Conservation (phyloP, 116 monocot species). For the Zostera marina region DNA sequence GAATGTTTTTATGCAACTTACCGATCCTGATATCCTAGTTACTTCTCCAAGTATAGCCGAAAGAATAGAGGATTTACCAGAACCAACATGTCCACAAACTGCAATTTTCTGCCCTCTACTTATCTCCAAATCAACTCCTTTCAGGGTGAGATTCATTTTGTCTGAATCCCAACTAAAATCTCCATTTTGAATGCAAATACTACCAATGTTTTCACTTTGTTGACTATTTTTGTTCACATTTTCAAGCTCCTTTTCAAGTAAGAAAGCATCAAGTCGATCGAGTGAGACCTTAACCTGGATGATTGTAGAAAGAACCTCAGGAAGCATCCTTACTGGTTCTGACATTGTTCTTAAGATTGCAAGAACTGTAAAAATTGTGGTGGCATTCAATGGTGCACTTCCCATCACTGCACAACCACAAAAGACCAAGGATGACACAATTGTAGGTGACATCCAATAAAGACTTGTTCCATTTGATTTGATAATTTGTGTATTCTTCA, state of each 20-base stretch:
- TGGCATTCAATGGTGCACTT: constrained; percentile 51
- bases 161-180: constrained; percentile 42
- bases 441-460: constrained; percentile 62
- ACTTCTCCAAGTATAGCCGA: constrained; percentile 67
- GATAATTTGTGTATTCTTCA: constrained; percentile 34
- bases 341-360: constrained; percentile 53
- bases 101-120: constrained; percentile 46
- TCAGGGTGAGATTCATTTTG: constrained; percentile 19
- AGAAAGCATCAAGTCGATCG: constrained; percentile 49
- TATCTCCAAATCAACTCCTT: constrained; percentile 24
- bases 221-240: constrained; percentile 13
- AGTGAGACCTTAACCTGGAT: constrained; percentile 72
- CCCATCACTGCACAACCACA: constrained; percentile 24
- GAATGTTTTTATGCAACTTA: constrained; percentile 13
- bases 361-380: constrained; percentile 53
- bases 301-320: constrained; percentile 40
- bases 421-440: constrained; percentile 46
- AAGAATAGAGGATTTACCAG: constrained; percentile 60
- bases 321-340: constrained; percentile 54
- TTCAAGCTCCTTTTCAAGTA: constrained; percentile 54
- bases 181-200: constrained; percentile 24
- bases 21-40: constrained; percentile 45
- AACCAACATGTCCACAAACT: constrained; percentile 58
- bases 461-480: constrained; percentile 41
- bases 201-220: constrained; percentile 1